Evolutionary conservation across 805 yeast genomes (phyloP), one percentile per base, ranked within the genome.

Genomic region (Candida montana): DNA sequence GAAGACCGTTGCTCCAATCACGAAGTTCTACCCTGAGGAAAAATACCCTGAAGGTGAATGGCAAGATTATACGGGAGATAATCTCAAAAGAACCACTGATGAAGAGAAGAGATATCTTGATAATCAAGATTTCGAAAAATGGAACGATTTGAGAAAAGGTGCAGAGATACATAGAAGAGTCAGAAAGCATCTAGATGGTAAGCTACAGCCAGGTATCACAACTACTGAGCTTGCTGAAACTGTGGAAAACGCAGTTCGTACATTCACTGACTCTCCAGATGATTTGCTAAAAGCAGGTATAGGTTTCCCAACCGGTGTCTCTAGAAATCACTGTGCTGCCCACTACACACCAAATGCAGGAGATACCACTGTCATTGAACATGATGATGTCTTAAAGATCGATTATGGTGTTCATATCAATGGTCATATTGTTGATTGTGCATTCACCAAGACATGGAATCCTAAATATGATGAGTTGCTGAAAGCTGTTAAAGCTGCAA

Each of bases 241-340:
- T 45, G 83, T 93, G 53, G 99, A 93, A 63, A 77, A 88, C 58
- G 76, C 91, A 0, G 83, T 85, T 7, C 74, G 98, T 53, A 75
- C 79, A 5, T 78, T 82, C 53, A 74, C 89, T 13, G 83, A 82
- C 38, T 41, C 45, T 12, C 71, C 69, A 40, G 60, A 63, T 26
- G 83, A 80, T 53, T 72, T 79, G 33, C 72, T 75, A 24, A 71
- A 75, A 46, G 93, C 88, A 15, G 99, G 99, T 31, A 79, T 90
- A 55, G 99, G 98, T 6, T 93, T 93, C 74, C 99, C 99, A 38
- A 89, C 97, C n/a, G 99, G 99, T 45, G 74, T 93, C 31, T 87
- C 96, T 1, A 64, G 91, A 49, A 93, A 93, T 65, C 85, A 89
- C 58, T 82, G 88, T 58, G 99, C 99, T 20, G 99, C 99, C 0